Conservation (phyloP, 306 rosid species). For the Ormosia emarginata region DNA sequence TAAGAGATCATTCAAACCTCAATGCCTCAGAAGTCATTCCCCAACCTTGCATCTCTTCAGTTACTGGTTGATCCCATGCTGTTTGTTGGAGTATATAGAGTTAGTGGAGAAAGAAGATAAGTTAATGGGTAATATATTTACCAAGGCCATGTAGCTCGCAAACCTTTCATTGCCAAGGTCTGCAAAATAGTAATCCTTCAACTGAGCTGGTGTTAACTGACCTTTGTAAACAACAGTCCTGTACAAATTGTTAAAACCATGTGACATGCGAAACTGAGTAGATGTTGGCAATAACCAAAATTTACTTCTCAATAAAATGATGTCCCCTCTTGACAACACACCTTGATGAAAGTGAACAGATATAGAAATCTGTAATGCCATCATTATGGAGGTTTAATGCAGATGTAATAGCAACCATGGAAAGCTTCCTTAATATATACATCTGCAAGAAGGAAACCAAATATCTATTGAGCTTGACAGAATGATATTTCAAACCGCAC, state of each 20-base stretch:
- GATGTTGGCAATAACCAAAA: constrained; percentile 22
- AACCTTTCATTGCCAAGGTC: constrained; percentile 99
- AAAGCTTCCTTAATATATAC: too few species aligned
- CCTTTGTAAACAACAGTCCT: constrained; percentile 98
- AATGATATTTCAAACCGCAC: too few species aligned
- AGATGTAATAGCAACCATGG: constrained; percentile 67
- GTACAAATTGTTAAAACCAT: constrained; percentile 19
- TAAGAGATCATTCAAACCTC: constrained; percentile 99
- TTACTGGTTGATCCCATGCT: constrained; percentile 96
- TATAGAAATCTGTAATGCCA: constrained; percentile 84
- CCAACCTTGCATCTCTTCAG: constrained; percentile 99
- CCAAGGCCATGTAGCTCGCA: constrained; percentile 99
- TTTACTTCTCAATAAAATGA: background rate
- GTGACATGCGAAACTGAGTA: constrained; percentile 2
- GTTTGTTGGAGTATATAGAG: constrained; percentile 92
- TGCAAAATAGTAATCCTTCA: constrained; percentile 85
- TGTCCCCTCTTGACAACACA: constrained; percentile 26
- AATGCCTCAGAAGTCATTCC: constrained; percentile 99
- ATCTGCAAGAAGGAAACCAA: too few species aligned
- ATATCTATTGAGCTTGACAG: too few species aligned
- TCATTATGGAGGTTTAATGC: constrained; percentile 73
- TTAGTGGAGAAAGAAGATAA: constrained; percentile 87
- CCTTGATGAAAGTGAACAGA: constrained; percentile 98
- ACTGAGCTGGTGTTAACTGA: constrained; percentile 86
- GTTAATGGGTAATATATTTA: constrained; percentile 94